Evolutionary conservation across 225 moss, liverwort and hornwort genomes (phyloP).

Genomic region (Sphagnum contortum): DNA sequence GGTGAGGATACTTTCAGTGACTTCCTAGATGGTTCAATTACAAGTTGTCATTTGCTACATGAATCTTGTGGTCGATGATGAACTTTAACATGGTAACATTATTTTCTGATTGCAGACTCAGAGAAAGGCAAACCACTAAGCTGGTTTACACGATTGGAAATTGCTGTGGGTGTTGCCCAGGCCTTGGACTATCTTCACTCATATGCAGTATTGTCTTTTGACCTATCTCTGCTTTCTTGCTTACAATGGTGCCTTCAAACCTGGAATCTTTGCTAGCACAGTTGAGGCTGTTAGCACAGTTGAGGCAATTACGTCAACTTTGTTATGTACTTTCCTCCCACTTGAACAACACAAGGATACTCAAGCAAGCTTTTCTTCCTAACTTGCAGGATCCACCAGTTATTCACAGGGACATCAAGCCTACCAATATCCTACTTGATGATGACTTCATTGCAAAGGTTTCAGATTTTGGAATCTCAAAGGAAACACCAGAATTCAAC

Average conservation of each 20-base stretch:
- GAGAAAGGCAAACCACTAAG: constrained; percentile 4
- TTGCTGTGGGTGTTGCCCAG: constrained; percentile 51
- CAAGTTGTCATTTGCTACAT: background rate
- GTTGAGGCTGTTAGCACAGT: background rate
- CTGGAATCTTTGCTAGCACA: too few relatives aligned
- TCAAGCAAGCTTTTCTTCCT: constrained; percentile 29
- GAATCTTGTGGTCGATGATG: background rate
- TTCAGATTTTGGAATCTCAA: constrained; percentile 48
- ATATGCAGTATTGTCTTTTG: constrained; percentile 23
- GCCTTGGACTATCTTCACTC: constrained; percentile 53
- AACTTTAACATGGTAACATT: background rate
- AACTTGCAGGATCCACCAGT: constrained; percentile 38
- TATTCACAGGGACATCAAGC: constrained; percentile 44
- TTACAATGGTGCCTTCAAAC: too few relatives aligned
- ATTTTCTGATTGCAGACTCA: background rate
- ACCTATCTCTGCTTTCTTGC: too few relatives aligned
- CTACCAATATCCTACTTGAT: constrained; percentile 39
- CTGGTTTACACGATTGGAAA: constrained; percentile 32
- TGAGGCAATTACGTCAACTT: background rate
- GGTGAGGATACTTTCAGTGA: constrained; percentile 2
- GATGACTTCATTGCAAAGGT: constrained; percentile 27
- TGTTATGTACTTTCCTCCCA: background rate
- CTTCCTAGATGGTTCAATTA: background rate
- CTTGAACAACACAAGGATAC: background rate
- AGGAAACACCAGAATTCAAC: background rate